These are phyloP conservation scores for Kernera saxatilis DNA, from an alignment of 345 rosid species.

Conservation along the genomic window DNA sequence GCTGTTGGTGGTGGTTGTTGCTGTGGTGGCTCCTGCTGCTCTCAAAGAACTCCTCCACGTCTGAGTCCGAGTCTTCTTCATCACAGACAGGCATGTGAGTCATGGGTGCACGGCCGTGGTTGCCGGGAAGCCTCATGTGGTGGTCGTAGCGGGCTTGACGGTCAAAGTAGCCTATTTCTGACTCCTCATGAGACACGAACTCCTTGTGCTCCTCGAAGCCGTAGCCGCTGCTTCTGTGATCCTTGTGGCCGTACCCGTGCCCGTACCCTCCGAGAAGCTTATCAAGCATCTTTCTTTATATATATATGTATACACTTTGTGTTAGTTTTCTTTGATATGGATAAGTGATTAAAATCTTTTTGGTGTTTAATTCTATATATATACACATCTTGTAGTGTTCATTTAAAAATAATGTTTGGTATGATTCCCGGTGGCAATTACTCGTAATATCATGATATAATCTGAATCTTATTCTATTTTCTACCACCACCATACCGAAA, in stretches of 20 bases:
- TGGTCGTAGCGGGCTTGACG: constrained; percentile 3
- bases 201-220: constrained; percentile 22
- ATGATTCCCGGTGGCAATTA: background rate
- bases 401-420: background rate
- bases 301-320: background rate
- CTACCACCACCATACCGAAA: constrained; percentile 26
- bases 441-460: background rate
- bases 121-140: constrained; percentile 15
- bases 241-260: background rate
- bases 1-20: constrained; percentile 7
- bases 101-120: constrained; percentile 28
- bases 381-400: background rate
- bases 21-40: background rate
- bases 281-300: constrained; percentile 25
- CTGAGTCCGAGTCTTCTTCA: constrained; percentile 22
- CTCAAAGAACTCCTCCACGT: constrained; percentile 12
- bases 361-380: background rate
- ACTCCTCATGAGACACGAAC: constrained; percentile 10
- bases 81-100: constrained; percentile 11
- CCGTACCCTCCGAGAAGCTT: background rate
- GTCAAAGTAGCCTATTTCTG: constrained; percentile 16
- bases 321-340: background rate
- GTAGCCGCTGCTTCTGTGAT: background rate
- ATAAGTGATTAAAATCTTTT: background rate
- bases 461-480: constrained; percentile 25